A percentile compares a stretch with the other conserved stretches of the same genome.
phyloP scores from a whole-genome alignment of 768 basidiomycete species.

The Xanthoconium purpureum region DNA sequence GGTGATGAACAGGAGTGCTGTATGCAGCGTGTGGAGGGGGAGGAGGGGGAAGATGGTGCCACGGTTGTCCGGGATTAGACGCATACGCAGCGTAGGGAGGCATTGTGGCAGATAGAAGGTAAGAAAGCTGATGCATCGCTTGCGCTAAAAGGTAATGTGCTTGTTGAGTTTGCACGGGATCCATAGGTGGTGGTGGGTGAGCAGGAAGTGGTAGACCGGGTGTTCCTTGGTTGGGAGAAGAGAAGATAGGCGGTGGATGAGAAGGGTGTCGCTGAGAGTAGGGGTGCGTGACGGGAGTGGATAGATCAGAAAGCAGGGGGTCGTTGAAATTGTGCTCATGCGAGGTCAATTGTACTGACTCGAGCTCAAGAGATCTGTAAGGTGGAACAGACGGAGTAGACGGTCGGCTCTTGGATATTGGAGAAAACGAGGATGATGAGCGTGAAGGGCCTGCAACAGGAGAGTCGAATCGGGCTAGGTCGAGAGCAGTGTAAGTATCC shows the following conservation, averaged over 20 bases:
- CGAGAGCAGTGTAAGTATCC: constrained; percentile 2
- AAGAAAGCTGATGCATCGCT: constrained; percentile 42
- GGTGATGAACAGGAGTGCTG: constrained; percentile 9
- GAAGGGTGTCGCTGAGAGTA: constrained; percentile 18
- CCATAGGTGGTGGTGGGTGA: constrained; percentile 28
- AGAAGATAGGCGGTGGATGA: constrained; percentile 14
- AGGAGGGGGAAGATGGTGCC: constrained; percentile 12
- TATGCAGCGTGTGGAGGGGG: constrained; percentile 7
- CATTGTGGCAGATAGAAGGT: constrained; percentile 33
- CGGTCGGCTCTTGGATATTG: constrained; percentile 10
- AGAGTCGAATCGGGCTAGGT: constrained; percentile 11
- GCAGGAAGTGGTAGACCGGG: constrained; percentile 22
- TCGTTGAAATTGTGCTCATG: neutral
- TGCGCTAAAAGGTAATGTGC: constrained; percentile 38
- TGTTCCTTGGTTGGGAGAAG: constrained; percentile 14
- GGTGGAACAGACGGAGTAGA: neutral
- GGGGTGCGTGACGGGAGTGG: constrained; percentile 22
- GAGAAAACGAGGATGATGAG: constrained; percentile 3
- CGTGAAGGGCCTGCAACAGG: constrained; percentile 9
- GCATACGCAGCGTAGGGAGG: constrained; percentile 22
- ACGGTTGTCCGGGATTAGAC: constrained; percentile 20
- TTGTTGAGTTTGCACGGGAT: constrained; percentile 34
- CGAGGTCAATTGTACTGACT: neutral
- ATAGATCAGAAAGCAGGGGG: constrained; percentile 12
- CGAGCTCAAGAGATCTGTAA: constrained; percentile 10